Evolutionary conservation across 2,329 filamentous ascomycete species (phyloP).

Genomic region (Aspergillus arachidicola): DNA sequence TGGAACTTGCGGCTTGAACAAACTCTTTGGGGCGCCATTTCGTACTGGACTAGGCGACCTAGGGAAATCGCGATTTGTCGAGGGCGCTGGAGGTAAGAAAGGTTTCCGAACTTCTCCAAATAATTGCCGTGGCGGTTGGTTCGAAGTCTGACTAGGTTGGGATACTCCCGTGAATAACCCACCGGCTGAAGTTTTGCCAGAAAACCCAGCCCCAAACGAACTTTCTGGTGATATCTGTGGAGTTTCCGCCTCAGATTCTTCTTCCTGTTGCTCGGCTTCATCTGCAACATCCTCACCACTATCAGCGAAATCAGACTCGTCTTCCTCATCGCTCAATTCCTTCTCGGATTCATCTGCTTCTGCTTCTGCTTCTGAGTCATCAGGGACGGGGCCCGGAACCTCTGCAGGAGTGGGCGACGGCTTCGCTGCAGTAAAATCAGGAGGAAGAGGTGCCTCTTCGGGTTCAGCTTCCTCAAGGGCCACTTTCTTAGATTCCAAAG

Average conservation of each 20-base stretch:
- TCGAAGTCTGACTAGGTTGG: constrained; percentile 26
- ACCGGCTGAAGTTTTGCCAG: constrained; percentile 40
- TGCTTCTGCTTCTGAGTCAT: constrained; percentile 40
- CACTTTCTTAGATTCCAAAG: constrained; percentile 15
- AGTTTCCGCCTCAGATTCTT: constrained; percentile 32
- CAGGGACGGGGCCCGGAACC: constrained; percentile 34
- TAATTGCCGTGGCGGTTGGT: constrained; percentile 34
- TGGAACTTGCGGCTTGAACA: constrained; percentile 34
- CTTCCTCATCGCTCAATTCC: constrained; percentile 20
- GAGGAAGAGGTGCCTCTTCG: constrained; percentile 28
- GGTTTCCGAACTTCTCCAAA: constrained; percentile 50
- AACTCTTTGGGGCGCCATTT: constrained; percentile 27
- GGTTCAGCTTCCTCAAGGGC: background rate
- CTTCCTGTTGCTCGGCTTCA: constrained; percentile 20
- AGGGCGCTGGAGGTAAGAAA: constrained; percentile 37
- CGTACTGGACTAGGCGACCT: constrained; percentile 53
- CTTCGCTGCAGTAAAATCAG: constrained; percentile 31
- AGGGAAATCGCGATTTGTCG: constrained; percentile 37
- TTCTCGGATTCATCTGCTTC: constrained; percentile 37
- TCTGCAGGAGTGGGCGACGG: constrained; percentile 20
- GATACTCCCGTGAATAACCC: constrained; percentile 44
- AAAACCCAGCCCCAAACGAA: constrained; percentile 42
- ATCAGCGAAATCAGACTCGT: constrained; percentile 43
- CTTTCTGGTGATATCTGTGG: constrained; percentile 47
- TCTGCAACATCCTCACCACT: constrained; percentile 14